These are phyloP conservation scores for Pleurotus sapidus DNA, from an alignment of 768 basidiomycete species.

Conservation along the genomic window DNA sequence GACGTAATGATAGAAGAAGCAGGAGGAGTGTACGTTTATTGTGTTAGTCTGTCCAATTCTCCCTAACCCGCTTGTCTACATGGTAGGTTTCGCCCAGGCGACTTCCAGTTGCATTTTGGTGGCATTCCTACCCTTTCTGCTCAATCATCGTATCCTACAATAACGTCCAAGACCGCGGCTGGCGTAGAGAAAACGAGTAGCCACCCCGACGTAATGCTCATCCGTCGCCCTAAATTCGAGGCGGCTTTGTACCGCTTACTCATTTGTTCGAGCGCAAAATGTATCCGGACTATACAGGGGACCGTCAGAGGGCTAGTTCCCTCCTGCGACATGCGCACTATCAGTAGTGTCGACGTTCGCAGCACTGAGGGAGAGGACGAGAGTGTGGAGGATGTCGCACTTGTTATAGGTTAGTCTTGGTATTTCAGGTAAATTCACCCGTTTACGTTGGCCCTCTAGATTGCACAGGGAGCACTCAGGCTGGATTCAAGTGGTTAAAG, in stretches of 20 bases:
- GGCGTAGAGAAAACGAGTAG: background rate
- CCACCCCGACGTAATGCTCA: constrained; percentile 11
- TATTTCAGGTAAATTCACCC: no score
- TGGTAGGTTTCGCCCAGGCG: constrained; percentile 7
- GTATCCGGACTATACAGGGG: constrained; percentile 6
- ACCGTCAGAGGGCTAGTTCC: constrained; percentile 6
- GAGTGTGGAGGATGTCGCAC: constrained; percentile 3
- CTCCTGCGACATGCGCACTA: background rate
- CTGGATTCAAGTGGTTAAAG: constrained; percentile 16
- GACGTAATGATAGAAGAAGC: constrained; percentile 10
- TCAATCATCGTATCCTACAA: constrained; percentile 2
- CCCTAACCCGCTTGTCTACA: background rate
- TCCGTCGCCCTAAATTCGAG: constrained; percentile 16
- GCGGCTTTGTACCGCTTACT: constrained; percentile 14
- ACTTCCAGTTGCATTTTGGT: constrained; percentile 12
- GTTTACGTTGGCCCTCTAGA: constrained; percentile 8
- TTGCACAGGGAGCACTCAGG: constrained; percentile 18
- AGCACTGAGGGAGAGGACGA: constrained; percentile 10
- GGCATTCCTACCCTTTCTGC: constrained; percentile 8
- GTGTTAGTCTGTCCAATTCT: background rate
- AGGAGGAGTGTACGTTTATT: constrained; percentile 14
- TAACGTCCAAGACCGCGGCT: background rate
- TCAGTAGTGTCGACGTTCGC: constrained; percentile 8
- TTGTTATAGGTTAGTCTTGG: constrained; percentile 6
- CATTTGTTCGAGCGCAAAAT: background rate